Percentiles rank a stretch among this genome's conserved stretches.
Evolutionary conservation across 1,284 basidiomycete species (phyloP).

Genomic region (Erythrobasidium hasegawianum): DNA sequence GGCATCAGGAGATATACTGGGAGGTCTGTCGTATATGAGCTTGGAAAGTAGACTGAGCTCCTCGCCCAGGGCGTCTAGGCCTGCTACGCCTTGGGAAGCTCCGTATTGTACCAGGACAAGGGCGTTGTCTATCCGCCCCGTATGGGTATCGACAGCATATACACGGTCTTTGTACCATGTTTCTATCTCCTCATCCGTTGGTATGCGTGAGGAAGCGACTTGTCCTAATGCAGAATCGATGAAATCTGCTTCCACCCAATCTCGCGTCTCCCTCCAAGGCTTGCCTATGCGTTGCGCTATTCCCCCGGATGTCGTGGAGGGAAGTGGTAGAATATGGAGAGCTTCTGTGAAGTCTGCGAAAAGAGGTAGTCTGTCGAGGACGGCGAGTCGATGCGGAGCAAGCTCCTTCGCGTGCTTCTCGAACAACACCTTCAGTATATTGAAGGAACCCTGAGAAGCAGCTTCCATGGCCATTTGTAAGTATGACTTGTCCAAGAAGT

Average conservation of each 20-base stretch:
- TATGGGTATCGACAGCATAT: slow-evolving; percentile 59
- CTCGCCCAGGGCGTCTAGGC: slow-evolving; percentile 78
- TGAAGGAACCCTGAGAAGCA: slow-evolving; percentile 61
- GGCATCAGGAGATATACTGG: slow-evolving; percentile 47
- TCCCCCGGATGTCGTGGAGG: slow-evolving; percentile 54
- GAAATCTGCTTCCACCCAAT: slow-evolving; percentile 19
- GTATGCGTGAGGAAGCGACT: slow-evolving; percentile 26
- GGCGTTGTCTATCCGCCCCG: slow-evolving; percentile 73
- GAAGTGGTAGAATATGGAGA: slow-evolving; percentile 61
- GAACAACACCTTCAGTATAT: slow-evolving; percentile 59
- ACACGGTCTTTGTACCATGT: slow-evolving; percentile 71
- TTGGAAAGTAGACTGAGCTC: slow-evolving; percentile 78
- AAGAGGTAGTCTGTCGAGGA: slow-evolving; percentile 70
- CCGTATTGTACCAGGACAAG: slow-evolving; percentile 77
- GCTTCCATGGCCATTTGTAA: slow-evolving; percentile 61
- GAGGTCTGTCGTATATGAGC: slow-evolving; percentile 74
- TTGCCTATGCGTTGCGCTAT: slow-evolving; percentile 55
- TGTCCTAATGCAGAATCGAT: not conserved
- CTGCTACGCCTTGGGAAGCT: slow-evolving; percentile 70
- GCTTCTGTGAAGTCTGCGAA: slow-evolving; percentile 64
- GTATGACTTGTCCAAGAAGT: slow-evolving; percentile 63
- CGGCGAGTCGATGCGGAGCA: slow-evolving; percentile 65
- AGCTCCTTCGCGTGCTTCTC: slow-evolving; percentile 58
- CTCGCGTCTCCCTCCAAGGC: slow-evolving; percentile 35
- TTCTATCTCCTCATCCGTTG: slow-evolving; percentile 54